These are phyloP conservation scores for Candida tropicalis DNA, from an alignment of 1,139 yeast genomes.

Conservation along the genomic window DNA sequence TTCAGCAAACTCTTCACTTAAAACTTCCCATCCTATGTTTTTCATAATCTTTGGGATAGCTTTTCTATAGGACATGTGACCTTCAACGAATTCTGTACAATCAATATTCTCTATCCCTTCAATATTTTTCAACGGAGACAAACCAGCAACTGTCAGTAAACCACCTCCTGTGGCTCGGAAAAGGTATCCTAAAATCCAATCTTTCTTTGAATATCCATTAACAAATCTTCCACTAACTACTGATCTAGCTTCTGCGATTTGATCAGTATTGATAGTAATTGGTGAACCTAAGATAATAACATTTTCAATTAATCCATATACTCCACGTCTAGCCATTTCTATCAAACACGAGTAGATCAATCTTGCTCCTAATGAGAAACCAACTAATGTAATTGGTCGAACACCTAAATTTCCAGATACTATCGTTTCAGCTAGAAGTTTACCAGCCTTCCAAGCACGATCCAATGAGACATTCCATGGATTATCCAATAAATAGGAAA, in stretches of 20 bases:
- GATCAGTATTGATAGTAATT: slow-evolving; percentile 75
- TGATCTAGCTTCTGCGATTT: slow-evolving; percentile 75
- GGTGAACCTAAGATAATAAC: slow-evolving; percentile 92
- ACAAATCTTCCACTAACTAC: slow-evolving; percentile 90
- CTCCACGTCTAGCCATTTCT: slow-evolving; percentile 84
- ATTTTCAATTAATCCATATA: slow-evolving; percentile 86
- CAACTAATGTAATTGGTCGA: slow-evolving; percentile 89
- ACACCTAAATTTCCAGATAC: slow-evolving; percentile 87
- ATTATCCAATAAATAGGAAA: slow-evolving; percentile 88
- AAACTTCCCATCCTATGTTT: slow-evolving; percentile 74
- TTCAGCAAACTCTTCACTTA: slow-evolving; percentile 90
- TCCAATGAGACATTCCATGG: slow-evolving; percentile 98
- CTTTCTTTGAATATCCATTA: slow-evolving; percentile 88
- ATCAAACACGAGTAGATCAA: slow-evolving; percentile 87
- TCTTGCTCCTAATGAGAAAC: slow-evolving; percentile 93
- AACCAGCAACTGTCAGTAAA: slow-evolving; percentile 83
- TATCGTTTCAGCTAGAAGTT: slow-evolving; percentile 86
- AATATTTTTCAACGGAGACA: slow-evolving; percentile 69
- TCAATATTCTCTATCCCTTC: slow-evolving; percentile 81
- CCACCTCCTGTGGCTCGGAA: slow-evolving; percentile 98
- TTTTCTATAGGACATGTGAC: slow-evolving; percentile 96
- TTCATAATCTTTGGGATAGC: slow-evolving; percentile 83
- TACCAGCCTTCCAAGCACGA: slow-evolving; percentile 97
- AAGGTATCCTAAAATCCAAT: slow-evolving; percentile 94
- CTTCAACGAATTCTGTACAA: slow-evolving; percentile 84